These are phyloP conservation scores for Rubia occidens DNA, from an alignment of 305 asterid species.

Conservation along the genomic window DNA sequence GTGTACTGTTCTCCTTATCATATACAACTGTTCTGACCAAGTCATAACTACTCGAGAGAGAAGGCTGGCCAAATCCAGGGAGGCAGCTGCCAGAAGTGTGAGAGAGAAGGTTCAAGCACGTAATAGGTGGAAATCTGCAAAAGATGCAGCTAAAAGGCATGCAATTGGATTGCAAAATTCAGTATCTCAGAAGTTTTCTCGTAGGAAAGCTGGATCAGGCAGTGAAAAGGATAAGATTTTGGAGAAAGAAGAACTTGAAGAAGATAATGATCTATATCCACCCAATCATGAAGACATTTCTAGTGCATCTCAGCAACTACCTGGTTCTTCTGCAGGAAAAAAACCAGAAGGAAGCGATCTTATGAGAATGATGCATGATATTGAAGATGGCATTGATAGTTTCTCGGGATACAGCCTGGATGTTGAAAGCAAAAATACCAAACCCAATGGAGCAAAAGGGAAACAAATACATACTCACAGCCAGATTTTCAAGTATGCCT, in stretches of 20 bases:
- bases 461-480: constrained; percentile 63
- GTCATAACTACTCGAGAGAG: constrained; percentile 66
- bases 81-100: constrained; percentile 80
- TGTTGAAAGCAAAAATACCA: constrained; percentile 23
- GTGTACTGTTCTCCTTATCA: constrained; percentile 59
- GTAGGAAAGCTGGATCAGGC: constrained; percentile 30
- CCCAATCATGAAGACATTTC: constrained; percentile 18
- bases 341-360: constrained; percentile 28
- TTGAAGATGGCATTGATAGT: constrained; percentile 30
- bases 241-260: constrained; percentile 26
- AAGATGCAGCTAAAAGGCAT: constrained; percentile 75
- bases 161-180: constrained; percentile 55
- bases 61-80: constrained; percentile 72
- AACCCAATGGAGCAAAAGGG: constrained; percentile 39
- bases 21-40: constrained; percentile 84
- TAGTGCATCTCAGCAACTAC: constrained; percentile 25
- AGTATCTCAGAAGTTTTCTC: constrained; percentile 55
- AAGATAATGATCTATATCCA: constrained; percentile 26
- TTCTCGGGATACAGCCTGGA: constrained; percentile 35
- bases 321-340: constrained; percentile 26
- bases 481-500: constrained; percentile 92
- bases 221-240: constrained; percentile 35
- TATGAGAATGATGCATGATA: constrained; percentile 28
- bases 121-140: constrained; percentile 76
- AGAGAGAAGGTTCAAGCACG: constrained; percentile 69